Evolutionary conservation across 2,329 filamentous ascomycete species (phyloP).

Genomic region (Biscogniauxia mediterranea): DNA sequence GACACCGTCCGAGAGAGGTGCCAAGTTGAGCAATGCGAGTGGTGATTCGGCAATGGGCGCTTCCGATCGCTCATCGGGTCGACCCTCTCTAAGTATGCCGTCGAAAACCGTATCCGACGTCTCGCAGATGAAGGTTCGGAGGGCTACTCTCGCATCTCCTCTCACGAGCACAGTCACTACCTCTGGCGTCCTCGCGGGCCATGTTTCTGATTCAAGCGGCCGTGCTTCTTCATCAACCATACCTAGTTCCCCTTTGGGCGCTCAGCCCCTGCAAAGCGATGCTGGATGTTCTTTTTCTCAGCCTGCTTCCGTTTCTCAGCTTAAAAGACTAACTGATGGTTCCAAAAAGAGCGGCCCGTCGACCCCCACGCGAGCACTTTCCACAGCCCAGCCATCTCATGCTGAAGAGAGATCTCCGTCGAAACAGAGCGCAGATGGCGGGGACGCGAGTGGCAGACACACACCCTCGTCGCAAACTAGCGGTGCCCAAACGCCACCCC

Average conservation of each 20-base stretch:
- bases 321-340: conserved; percentile 85
- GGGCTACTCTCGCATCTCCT: conserved; percentile 51
- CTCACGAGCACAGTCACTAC: conserved; percentile 64
- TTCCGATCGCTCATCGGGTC: conserved; percentile 34
- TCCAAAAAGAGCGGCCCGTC: conserved; percentile 86
- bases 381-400: conserved; percentile 55
- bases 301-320: conserved; percentile 65
- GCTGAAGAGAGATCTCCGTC: conserved; percentile 36
- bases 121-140: conserved; percentile 41
- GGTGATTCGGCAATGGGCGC: conserved; percentile 37
- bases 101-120: conserved; percentile 45
- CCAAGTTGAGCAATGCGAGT: conserved; percentile 41
- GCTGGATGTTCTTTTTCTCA: conserved; percentile 41
- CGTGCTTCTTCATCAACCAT: conserved; percentile 51
- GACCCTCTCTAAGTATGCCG: conserved; percentile 35
- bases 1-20: conserved; percentile 43
- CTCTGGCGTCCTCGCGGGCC: conserved; percentile 61
- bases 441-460: conserved; percentile 50
- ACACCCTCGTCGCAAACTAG: conserved; percentile 45
- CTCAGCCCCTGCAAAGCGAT: conserved; percentile 37
- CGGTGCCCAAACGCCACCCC: conserved; percentile 63
- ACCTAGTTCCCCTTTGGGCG: conserved; percentile 50
- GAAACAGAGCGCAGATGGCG: conserved; percentile 37
- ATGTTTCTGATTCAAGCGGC: conserved; percentile 67
- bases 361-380: conserved; percentile 85